phyloP scores from a whole-genome alignment of 1,284 basidiomycete species.

The Heterobasidion irregulare region DNA sequence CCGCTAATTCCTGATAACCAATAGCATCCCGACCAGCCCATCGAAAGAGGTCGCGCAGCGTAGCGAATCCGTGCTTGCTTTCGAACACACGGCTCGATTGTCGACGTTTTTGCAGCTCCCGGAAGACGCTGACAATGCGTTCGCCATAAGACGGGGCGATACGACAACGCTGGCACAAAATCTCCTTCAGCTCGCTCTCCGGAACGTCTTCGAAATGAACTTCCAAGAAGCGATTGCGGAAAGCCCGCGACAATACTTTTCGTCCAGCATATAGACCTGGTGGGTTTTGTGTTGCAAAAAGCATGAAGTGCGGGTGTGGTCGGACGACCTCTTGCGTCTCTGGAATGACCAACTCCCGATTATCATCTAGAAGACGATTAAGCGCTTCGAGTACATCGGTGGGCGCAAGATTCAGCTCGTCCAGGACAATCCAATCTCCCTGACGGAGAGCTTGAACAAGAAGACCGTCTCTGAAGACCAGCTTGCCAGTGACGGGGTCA shows the following conservation, averaged over 20 bases:
- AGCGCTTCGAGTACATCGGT: slow-evolving; percentile 98
- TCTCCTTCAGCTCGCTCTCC: slow-evolving; percentile 87
- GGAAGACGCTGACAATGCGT: slow-evolving; percentile 89
- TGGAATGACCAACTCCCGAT: slow-evolving; percentile 92
- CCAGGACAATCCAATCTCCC: slow-evolving; percentile 98
- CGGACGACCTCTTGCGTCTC: slow-evolving; percentile 94
- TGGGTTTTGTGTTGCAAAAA: slow-evolving; percentile 98
- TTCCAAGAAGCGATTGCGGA: slow-evolving; percentile 98
- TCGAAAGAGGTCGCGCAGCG: slow-evolving; percentile 93
- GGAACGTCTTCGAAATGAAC: slow-evolving; percentile 98
- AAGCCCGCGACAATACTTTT: slow-evolving; percentile 92
- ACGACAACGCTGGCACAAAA: slow-evolving; percentile 81
- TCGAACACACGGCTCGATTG: slow-evolving; percentile 93
- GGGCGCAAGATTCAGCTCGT: slow-evolving; percentile 96
- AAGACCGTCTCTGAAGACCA: slow-evolving; percentile 91
- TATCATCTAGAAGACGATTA: slow-evolving; percentile 95
- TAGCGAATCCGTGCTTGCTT: slow-evolving; percentile 95
- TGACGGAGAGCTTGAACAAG: slow-evolving; percentile 88
- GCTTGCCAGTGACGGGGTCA: slow-evolving; percentile 85
- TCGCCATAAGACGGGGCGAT: slow-evolving; percentile 92
- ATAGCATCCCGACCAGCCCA: slow-evolving; percentile 92
- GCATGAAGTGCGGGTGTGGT: slow-evolving; percentile 95
- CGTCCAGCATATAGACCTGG: slow-evolving; percentile 96
- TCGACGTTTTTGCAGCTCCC: slow-evolving; percentile 87
- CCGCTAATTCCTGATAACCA: slow-evolving; percentile 88